phyloP scores from a whole-genome alignment of 1,139 yeast genomes.

The Geotrichum klebahnii region DNA sequence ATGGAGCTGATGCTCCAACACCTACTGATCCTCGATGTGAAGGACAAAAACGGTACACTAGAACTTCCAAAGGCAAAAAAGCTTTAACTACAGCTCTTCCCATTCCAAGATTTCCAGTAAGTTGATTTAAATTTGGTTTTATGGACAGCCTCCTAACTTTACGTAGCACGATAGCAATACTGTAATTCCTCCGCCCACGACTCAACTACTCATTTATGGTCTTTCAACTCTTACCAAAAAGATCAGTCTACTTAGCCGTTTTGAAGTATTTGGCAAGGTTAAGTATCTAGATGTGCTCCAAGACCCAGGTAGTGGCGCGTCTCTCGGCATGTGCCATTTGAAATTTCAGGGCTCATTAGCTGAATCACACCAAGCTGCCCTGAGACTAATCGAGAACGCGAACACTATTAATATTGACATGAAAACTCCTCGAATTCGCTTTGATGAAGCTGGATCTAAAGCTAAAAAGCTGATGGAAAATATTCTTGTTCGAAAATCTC shows the following conservation, averaged over 20 bases:
- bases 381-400: constrained; percentile 40
- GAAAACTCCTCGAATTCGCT: constrained; percentile 33
- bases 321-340: constrained; percentile 68
- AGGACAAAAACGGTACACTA: constrained; percentile 23
- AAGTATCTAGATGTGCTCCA: constrained; percentile 55
- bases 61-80: constrained; percentile 36
- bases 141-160: constrained; percentile 2
- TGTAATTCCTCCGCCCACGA: constrained; percentile 69
- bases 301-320: constrained; percentile 76
- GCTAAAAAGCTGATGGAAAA: constrained; percentile 30
- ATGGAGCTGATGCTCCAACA: constrained; percentile 11
- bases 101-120: constrained; percentile 46
- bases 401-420: constrained; percentile 39
- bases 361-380: constrained; percentile 50
- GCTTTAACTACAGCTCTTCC: constrained; percentile 43
- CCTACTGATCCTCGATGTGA: constrained; percentile 21
- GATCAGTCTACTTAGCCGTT: constrained; percentile 49
- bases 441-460: constrained; percentile 37
- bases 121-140: too few species aligned
- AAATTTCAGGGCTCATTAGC: constrained; percentile 51
- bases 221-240: constrained; percentile 50
- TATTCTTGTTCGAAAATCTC: constrained; percentile 24
- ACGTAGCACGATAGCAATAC: constrained; percentile 55
- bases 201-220: constrained; percentile 68
- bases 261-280: constrained; percentile 60